A percentile compares a stretch with the other conserved stretches of the same genome.
phyloP scores from a whole-genome alignment of 2,329 filamentous ascomycete genomes.

The Penicillium nordicum region DNA sequence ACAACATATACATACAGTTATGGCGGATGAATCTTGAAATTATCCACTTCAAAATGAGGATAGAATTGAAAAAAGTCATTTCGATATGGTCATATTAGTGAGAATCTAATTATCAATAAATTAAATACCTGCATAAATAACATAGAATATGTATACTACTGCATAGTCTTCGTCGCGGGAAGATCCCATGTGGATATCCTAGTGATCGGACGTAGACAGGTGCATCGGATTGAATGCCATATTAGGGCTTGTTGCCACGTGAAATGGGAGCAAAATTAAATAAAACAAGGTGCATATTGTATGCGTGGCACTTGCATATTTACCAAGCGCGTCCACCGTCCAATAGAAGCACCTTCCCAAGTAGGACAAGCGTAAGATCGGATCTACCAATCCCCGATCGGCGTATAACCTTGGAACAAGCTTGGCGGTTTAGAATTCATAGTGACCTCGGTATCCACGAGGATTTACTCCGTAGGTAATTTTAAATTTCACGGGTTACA shows the following conservation, averaged over 20 bases:
- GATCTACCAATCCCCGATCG: conserved; percentile 10
- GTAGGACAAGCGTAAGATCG: conserved; percentile 6
- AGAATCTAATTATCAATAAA: neutral
- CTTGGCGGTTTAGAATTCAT: neutral
- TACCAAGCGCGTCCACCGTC: neutral
- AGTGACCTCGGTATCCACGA: neutral
- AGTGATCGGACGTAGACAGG: conserved; percentile 2
- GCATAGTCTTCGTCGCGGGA: conserved; percentile 5
- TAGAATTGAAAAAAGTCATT: neutral
- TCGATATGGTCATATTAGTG: neutral
- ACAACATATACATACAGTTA: neutral
- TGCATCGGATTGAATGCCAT: conserved; percentile 31
- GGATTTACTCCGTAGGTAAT: neutral
- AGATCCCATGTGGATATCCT: conserved; percentile 7
- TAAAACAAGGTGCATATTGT: neutral
- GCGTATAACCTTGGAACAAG: neutral
- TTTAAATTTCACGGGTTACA: neutral
- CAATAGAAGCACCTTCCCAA: conserved; percentile 13
- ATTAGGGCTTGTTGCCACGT: conserved; percentile 17
- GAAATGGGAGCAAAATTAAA: neutral
- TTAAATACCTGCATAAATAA: neutral
- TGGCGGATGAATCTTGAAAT: neutral
- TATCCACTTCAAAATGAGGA: neutral
- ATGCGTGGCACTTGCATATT: neutral
- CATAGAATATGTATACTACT: neutral